These are phyloP conservation scores for Dionaea muscipula DNA, from an alignment of 179 eudicot species.

Conservation along the genomic window DNA sequence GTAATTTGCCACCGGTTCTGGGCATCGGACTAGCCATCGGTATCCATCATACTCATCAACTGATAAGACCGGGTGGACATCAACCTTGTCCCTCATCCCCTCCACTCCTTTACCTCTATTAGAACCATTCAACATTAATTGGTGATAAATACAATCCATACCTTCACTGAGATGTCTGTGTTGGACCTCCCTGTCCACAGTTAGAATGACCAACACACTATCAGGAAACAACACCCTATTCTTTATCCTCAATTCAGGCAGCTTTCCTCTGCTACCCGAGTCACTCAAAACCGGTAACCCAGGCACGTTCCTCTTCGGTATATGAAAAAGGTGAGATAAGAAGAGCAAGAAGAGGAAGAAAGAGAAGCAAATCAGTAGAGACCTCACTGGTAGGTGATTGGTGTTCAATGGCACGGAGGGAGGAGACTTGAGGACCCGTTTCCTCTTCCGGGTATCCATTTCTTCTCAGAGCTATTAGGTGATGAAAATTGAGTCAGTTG, in stretches of 20 bases:
- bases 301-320: conserved; percentile 19
- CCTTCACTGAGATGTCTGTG: conserved; percentile 12
- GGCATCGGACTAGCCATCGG: conserved; percentile 58
- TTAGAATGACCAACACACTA: conserved; percentile 45
- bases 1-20: conserved; percentile 40
- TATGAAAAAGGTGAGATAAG: conserved; percentile 13
- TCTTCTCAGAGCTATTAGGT: no score
- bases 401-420: conserved; percentile 6
- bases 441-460: conserved; percentile 30
- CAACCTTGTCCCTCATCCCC: conserved; percentile 7
- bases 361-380: conserved; percentile 13
- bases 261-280: neutral
- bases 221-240: conserved; percentile 61
- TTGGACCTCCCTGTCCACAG: conserved; percentile 9
- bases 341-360: conserved; percentile 15
- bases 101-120: conserved; percentile 1
- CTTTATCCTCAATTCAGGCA: conserved; percentile 25
- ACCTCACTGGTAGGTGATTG: conserved; percentile 10
- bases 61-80: conserved; percentile 29
- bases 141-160: conserved; percentile 50
- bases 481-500: no score
- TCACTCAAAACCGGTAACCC: conserved; percentile 12
- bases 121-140: neutral
- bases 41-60: conserved; percentile 40
- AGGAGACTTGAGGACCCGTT: conserved; percentile 19